These are phyloP conservation scores for Achaetomiella virescens DNA, from an alignment of 495 filamentous ascomycete species.

Conservation along the genomic window DNA sequence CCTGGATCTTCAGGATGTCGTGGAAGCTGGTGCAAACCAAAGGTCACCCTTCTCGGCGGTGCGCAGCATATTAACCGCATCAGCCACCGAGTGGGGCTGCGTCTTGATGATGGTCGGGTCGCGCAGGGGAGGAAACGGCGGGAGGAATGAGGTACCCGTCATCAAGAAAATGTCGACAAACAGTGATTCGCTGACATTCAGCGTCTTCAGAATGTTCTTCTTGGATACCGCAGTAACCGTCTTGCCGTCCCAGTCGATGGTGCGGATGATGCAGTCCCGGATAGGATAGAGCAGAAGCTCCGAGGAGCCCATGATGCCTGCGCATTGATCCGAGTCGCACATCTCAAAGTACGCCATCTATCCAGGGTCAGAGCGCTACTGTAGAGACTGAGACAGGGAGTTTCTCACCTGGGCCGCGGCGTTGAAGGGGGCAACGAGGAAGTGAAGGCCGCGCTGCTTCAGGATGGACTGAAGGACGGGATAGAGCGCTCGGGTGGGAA, in stretches of 20 bases:
- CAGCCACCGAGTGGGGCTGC: conserved; percentile 53
- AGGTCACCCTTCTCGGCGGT: conserved; percentile 54
- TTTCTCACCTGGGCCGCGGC: conserved; percentile 74
- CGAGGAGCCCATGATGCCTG: conserved; percentile 77
- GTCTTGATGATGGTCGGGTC: conserved; percentile 40
- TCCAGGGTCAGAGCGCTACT: conserved; percentile 15
- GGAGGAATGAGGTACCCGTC: conserved; percentile 73
- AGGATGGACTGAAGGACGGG: conserved; percentile 70
- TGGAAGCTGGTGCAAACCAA: conserved; percentile 62
- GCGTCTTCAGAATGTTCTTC: conserved; percentile 59
- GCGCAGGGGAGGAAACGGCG: conserved; percentile 68
- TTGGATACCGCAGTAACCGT: conserved; percentile 67
- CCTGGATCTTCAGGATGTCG: conserved; percentile 61
- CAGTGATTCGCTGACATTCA: conserved; percentile 62
- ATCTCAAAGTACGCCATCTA: conserved; percentile 80
- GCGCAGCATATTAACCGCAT: conserved; percentile 67
- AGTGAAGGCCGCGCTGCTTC: conserved; percentile 60
- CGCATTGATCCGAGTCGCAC: conserved; percentile 59
- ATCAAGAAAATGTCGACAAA: conserved; percentile 82
- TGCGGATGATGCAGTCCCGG: conserved; percentile 68
- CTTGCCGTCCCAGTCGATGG: conserved; percentile 61
- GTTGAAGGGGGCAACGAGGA: conserved; percentile 83
- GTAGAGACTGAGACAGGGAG: neutral
- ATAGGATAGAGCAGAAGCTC: conserved; percentile 84
- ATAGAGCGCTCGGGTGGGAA: conserved; percentile 56